phyloP scores from a whole-genome alignment of 371 early-diverging fungal species.

The Gilbertella persicaria region DNA sequence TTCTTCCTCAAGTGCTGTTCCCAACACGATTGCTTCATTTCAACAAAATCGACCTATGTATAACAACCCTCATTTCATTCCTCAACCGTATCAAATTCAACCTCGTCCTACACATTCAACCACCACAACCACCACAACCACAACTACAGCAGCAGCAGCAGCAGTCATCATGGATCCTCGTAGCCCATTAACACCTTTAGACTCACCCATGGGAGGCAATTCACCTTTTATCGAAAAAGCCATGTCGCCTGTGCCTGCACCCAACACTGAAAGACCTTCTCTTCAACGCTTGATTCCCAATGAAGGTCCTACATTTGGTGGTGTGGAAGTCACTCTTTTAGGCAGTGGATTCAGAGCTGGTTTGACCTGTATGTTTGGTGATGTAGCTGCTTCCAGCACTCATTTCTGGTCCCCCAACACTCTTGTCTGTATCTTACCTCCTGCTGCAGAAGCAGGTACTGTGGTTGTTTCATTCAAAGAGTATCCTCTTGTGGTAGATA shows the following conservation, averaged over 20 bases:
- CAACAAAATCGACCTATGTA: slow-evolving; percentile 1
- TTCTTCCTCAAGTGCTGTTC: neutral
- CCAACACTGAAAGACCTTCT: slow-evolving; percentile 36
- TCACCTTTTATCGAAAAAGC: slow-evolving; percentile 6
- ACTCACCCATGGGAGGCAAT: slow-evolving; percentile 5
- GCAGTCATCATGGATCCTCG: neutral
- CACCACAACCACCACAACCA: neutral
- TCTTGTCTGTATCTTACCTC: slow-evolving; percentile 80
- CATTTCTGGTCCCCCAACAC: slow-evolving; percentile 73
- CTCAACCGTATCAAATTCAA: slow-evolving; percentile 21
- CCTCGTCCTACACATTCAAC: slow-evolving; percentile 14
- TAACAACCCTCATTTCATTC: neutral
- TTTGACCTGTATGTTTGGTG: slow-evolving; percentile 77
- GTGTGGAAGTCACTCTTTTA: slow-evolving; percentile 72
- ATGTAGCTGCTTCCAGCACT: slow-evolving; percentile 62
- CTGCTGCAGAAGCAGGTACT: slow-evolving; percentile 69
- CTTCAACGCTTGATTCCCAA: slow-evolving; percentile 68
- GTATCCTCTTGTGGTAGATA: slow-evolving; percentile 36
- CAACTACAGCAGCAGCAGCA: neutral
- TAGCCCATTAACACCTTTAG: slow-evolving; percentile 10
- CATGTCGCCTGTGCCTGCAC: slow-evolving; percentile 44
- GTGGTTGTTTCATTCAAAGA: slow-evolving; percentile 73
- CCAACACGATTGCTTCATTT: neutral
- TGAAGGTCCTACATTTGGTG: slow-evolving; percentile 82
- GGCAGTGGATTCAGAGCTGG: slow-evolving; percentile 76